phyloP scores from a whole-genome alignment of 202 grass and related monocot species.

The Schoenoplectus triqueter region DNA sequence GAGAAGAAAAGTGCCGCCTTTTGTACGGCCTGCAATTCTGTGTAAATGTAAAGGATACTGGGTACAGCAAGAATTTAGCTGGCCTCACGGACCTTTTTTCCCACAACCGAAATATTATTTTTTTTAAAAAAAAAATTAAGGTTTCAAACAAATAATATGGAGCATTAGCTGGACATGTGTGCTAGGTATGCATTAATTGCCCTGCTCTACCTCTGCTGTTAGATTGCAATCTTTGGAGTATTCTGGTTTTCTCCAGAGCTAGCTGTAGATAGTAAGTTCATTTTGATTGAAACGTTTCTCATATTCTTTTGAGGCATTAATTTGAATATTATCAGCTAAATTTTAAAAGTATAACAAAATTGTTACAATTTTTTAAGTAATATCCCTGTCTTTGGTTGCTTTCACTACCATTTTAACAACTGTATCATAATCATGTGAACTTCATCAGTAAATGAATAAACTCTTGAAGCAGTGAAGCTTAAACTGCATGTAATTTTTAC shows the following conservation, averaged over 20 bases:
- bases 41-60: background rate
- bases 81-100: slow-evolving; percentile 35
- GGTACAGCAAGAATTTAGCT: slow-evolving; percentile 42
- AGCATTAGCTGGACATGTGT: slow-evolving; percentile 21
- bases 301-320: background rate
- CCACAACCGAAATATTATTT: background rate
- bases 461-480: background rate
- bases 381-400: background rate
- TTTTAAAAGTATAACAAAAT: background rate
- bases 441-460: background rate
- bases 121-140: background rate
- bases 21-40: slow-evolving; percentile 28
- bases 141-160: slow-evolving; percentile 22
- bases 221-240: slow-evolving; percentile 37
- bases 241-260: slow-evolving; percentile 12
- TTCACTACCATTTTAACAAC: background rate
- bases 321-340: background rate
- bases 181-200: slow-evolving; percentile 28
- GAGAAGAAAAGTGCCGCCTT: slow-evolving; percentile 24
- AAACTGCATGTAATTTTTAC: background rate
- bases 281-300: slow-evolving; percentile 16
- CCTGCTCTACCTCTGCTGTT: slow-evolving; percentile 25
- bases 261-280: background rate
- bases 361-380: background rate
- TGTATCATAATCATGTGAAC: background rate